A percentile compares a stretch with the other conserved stretches of the same genome.
These are phyloP conservation scores for Paraphaeosphaeria minitans DNA, from an alignment of 2,329 filamentous ascomycete genomes.

Conservation along the genomic window DNA sequence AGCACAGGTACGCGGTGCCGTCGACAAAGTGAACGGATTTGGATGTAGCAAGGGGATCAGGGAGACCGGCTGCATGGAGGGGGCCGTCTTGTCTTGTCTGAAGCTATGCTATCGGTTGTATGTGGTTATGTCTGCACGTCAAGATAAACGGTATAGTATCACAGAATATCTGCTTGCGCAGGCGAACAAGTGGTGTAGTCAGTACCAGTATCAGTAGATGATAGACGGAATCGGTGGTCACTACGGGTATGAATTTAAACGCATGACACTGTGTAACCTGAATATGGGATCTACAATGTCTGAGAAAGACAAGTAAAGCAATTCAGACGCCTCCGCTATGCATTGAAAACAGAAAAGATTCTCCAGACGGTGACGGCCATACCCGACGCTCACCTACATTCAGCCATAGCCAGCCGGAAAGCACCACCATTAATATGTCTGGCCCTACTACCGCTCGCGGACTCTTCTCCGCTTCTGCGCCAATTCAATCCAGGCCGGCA, in stretches of 20 bases:
- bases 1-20: no score
- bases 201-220: no score
- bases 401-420: neutral
- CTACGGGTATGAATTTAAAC: neutral
- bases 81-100: no score
- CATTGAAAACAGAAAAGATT: conserved; percentile 12
- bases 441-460: neutral
- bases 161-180: no score
- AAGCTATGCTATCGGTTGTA: no score
- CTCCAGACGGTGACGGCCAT: neutral
- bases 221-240: neutral
- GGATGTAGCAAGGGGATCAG: no score
- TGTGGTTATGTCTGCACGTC: no score
- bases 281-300: neutral
- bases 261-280: neutral
- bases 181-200: no score
- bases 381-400: neutral
- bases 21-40: no score
- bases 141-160: no score
- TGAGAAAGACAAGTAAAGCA: neutral
- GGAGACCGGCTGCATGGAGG: no score
- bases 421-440: neutral
- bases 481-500: neutral
- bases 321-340: conserved; percentile 41
- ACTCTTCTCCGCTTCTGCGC: neutral